phyloP scores from a whole-genome alignment of 1,139 yeast genomes.

The Pichia cactophila region DNA sequence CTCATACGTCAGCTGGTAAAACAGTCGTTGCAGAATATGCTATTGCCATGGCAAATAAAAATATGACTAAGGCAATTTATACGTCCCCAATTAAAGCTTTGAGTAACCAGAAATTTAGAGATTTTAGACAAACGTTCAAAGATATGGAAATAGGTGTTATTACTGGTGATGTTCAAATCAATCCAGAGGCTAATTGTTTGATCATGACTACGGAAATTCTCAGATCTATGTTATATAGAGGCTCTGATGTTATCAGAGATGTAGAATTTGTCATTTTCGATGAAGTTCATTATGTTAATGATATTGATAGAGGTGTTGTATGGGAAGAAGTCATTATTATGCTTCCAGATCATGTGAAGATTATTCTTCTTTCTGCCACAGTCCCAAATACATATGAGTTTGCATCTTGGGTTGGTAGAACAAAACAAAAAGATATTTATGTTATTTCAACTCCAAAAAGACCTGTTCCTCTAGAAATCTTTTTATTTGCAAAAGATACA shows the following conservation, averaged over 20 bases:
- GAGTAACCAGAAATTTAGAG: constrained; percentile 76
- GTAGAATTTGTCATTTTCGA: constrained; percentile 96
- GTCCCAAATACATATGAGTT: constrained; percentile 98
- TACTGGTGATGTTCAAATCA: constrained; percentile 97
- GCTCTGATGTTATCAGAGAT: constrained; percentile 92
- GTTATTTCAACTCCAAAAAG: constrained; percentile 94
- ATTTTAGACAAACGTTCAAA: constrained; percentile 61
- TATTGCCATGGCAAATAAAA: constrained; percentile 86
- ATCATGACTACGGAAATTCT: constrained; percentile 98
- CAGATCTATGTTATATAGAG: constrained; percentile 90
- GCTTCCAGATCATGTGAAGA: constrained; percentile 83
- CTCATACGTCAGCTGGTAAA: constrained; percentile 98
- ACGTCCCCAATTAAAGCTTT: constrained; percentile 69
- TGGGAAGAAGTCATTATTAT: constrained; percentile 98
- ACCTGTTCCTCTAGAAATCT: constrained; percentile 90
- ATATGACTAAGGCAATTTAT: constrained; percentile 87
- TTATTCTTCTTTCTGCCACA: constrained; percentile 79
- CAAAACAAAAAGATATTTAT: constrained; percentile 90
- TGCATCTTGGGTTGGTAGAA: constrained; percentile 98
- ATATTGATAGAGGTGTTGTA: constrained; percentile 94
- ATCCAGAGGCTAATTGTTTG: constrained; percentile 92
- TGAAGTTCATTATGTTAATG: constrained; percentile 95
- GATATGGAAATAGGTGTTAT: constrained; percentile 95
- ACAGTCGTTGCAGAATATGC: constrained; percentile 98
- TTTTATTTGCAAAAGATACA: constrained; percentile 67